Evolutionary conservation across 23 red algal species (phyloP), one percentile per base, ranked within the genome.

Genomic region (Pyropia yezoensis): DNA sequence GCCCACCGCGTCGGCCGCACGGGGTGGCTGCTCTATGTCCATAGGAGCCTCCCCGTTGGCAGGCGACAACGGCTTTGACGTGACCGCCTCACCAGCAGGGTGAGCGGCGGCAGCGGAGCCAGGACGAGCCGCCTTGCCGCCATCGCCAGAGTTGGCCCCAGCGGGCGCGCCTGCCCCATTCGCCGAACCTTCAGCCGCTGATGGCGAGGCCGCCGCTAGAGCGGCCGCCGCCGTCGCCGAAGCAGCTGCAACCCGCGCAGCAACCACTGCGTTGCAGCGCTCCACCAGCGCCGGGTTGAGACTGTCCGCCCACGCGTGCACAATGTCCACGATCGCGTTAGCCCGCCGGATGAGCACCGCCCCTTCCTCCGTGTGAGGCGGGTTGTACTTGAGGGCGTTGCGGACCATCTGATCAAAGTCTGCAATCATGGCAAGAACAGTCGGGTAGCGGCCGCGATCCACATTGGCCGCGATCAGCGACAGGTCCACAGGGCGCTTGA

Each of bases 401-500:
- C 61, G 74, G 27, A 86, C 81, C 49, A 95, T 50, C 25, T 82
- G 68, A 14, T 95, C 82, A 71, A 95, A 83, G 47, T 86, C 81
- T 16, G 67, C 70, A 12, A 95, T 75, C 77, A 90, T 90, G 22
- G 72, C 77, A 32, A 83, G 52, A 18, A 91, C 74, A 19, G 76
- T 79, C 47, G 74, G 83, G 78, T 90, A 90, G 54, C 29, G 47
- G n/a, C 82, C 77, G 50, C 30, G 32, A 55, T 98, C 86, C 25
- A 88, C 59, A 16, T 80, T 49, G 13, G 67, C 61, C 12, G 75
- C 70, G 61, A 98, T 86, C 34, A 72, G 69, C 33, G 76, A 73
- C 20, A 98, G 74, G 52, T 91, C 85, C 70, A 98, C 87, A 1
- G 94, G 94, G 21, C 66, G 59, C 32, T 90, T 80, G 69, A 98